These are phyloP conservation scores for Datisca glomerata DNA, from an alignment of 306 rosid genomes.

Conservation along the genomic window DNA sequence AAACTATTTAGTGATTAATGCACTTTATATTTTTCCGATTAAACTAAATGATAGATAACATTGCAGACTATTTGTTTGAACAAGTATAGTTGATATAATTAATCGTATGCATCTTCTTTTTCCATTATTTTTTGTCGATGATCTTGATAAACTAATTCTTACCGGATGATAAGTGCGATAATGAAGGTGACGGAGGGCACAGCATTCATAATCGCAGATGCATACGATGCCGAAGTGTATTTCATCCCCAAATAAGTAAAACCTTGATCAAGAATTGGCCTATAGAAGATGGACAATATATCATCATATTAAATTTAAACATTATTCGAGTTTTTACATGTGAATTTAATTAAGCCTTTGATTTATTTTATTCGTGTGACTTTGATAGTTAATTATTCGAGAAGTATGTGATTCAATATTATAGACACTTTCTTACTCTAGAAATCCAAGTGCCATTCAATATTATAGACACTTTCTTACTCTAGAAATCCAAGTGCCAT, in stretches of 20 bases:
- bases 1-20: too few relatives aligned
- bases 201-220: slow-evolving; percentile 61
- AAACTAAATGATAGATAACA: too few relatives aligned
- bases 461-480: too few relatives aligned
- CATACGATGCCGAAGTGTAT: slow-evolving; percentile 59
- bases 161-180: slow-evolving; percentile 47
- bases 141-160: not conserved
- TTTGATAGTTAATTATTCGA: too few relatives aligned
- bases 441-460: too few relatives aligned
- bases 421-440: slow-evolving; percentile 55
- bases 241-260: slow-evolving; percentile 55
- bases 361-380: too few relatives aligned
- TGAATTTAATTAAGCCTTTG: not conserved
- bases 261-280: slow-evolving; percentile 70
- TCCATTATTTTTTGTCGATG: too few relatives aligned
- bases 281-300: slow-evolving; percentile 1
- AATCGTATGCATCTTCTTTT: too few relatives aligned
- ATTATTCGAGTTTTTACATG: not conserved
- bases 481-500: slow-evolving; percentile 53
- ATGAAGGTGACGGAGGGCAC: slow-evolving; percentile 60
- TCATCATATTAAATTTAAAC: not conserved
- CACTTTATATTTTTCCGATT: too few relatives aligned
- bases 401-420: too few relatives aligned
- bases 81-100: too few relatives aligned
- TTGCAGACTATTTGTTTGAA: too few relatives aligned